Conservation (phyloP, 2,329 filamentous ascomycete species). For the Aschersonia sp. region DNA sequence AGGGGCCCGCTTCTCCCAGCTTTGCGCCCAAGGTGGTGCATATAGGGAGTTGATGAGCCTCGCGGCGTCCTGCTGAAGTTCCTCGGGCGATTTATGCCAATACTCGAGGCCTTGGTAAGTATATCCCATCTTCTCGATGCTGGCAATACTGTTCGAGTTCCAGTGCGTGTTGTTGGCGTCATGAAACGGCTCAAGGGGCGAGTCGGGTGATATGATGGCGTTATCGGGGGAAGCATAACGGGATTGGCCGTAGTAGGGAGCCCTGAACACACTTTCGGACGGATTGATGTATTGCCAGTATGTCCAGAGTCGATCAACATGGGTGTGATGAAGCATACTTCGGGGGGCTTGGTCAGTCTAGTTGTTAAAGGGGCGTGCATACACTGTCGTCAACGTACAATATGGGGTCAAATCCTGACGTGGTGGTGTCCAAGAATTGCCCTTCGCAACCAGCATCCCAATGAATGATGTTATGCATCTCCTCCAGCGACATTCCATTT, state of each 20-base stretch:
- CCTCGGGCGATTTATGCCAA: constrained; percentile 14
- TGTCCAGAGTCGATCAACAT: constrained; percentile 52
- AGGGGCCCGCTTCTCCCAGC: neutral
- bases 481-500: constrained; percentile 25
- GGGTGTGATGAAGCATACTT: constrained; percentile 34
- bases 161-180: constrained; percentile 22
- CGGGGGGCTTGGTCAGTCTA: neutral
- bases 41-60: constrained; percentile 20
- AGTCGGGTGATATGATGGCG: constrained; percentile 25
- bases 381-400: constrained; percentile 18
- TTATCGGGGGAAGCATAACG: constrained; percentile 26
- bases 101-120: constrained; percentile 22
- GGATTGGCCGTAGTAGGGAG: constrained; percentile 17
- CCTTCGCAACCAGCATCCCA: constrained; percentile 24
- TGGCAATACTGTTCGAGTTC: constrained; percentile 21
- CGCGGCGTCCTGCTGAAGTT: constrained; percentile 16
- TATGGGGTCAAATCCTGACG: constrained; percentile 29
- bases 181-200: constrained; percentile 36
- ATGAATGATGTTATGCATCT: constrained; percentile 27
- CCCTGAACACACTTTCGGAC: constrained; percentile 17
- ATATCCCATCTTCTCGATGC: constrained; percentile 22
- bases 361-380: too few species aligned
- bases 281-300: constrained; percentile 32
- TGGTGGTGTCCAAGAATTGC: constrained; percentile 24
- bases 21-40: constrained; percentile 2